Conservation (phyloP, 805 yeast genomes). For the Ogataea zsoltii region DNA sequence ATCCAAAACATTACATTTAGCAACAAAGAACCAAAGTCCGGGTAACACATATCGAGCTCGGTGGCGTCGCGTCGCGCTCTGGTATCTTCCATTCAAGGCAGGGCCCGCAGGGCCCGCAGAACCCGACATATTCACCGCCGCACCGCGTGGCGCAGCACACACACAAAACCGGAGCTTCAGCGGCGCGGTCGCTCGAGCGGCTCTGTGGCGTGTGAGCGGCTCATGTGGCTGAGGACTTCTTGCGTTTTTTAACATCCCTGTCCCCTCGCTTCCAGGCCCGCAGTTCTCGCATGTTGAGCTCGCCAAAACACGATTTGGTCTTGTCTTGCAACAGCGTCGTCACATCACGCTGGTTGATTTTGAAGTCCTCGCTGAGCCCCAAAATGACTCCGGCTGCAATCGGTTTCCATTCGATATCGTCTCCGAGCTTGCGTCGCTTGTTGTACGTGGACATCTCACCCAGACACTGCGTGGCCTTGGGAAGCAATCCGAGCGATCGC, state of each 20-base stretch:
- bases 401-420: slow-evolving; percentile 29
- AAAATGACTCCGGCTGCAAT: slow-evolving; percentile 22
- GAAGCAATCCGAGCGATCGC: not conserved
- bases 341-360: slow-evolving; percentile 23
- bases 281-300: slow-evolving; percentile 27
- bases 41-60: not conserved
- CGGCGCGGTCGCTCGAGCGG: not conserved
- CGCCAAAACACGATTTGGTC: slow-evolving; percentile 25
- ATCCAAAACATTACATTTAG: too few species aligned
- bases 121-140: not conserved
- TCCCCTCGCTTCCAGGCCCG: slow-evolving; percentile 29
- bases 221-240: not conserved
- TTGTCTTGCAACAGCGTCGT: slow-evolving; percentile 15
- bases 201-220: not conserved
- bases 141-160: too few species aligned
- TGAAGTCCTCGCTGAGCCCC: slow-evolving; percentile 24
- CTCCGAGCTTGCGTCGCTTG: slow-evolving; percentile 27
- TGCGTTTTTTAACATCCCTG: slow-evolving; percentile 14
- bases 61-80: slow-evolving; percentile 8
- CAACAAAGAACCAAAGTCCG: too few species aligned
- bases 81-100: slow-evolving; percentile 2
- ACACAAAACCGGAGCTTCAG: too few species aligned
- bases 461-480: slow-evolving; percentile 1
- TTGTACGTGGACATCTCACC: slow-evolving; percentile 8
- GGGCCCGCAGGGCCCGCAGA: not conserved